Evolutionary conservation across 2,329 filamentous ascomycete genomes (phyloP), one percentile per base, ranked within the genome.

Genomic region (Byssoonygena ceratinophila): DNA sequence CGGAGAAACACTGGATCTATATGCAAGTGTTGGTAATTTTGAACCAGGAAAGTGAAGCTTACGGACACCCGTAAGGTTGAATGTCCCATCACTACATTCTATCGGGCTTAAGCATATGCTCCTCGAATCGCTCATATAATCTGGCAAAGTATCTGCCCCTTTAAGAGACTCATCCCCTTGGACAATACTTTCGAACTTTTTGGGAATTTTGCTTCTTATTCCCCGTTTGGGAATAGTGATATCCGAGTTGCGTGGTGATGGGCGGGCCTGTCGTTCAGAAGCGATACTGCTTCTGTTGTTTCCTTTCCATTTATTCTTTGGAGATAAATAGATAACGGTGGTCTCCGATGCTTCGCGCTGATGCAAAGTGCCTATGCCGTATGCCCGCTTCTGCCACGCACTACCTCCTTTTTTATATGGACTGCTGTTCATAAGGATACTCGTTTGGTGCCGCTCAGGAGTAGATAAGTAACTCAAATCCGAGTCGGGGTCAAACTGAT

Each of bases 161-260:
- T 27, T 29, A 12, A 16, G 14, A 44, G 12, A 22, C 25, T 14
- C 11, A 32, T 31, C 11, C 20, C 14, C 14, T 45, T 45, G 25
- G 12, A 14, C 18, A 31, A 14, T 4, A 14, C 11, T 47, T 32
- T 47, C 43, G 7, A 11, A 23, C 18, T 47, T 46, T 18, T 8
- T 36, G 6, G 50, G 50, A 20, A 52, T 46, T 14, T 29, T 52
- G 23, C 50, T 52, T 14, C 20, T 45, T 23, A 18, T 32, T 14
- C 34, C 43, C 27, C 50, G 46, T 23, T 52, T 52, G 1, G 32
- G 44, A 22, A 52, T 41, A 32, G 16, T 46, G 12, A 52, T 23
- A 34, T 32, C 50, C 29, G 29, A 37, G 1, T 18, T 29, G n/a
- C 50, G 32, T 14, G 50, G 50, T n/a, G 50, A 52, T 8, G 14